Conservation (phyloP, 78 protist genomes). For the slime mould (Dictyostelium discoideum) region DNA sequence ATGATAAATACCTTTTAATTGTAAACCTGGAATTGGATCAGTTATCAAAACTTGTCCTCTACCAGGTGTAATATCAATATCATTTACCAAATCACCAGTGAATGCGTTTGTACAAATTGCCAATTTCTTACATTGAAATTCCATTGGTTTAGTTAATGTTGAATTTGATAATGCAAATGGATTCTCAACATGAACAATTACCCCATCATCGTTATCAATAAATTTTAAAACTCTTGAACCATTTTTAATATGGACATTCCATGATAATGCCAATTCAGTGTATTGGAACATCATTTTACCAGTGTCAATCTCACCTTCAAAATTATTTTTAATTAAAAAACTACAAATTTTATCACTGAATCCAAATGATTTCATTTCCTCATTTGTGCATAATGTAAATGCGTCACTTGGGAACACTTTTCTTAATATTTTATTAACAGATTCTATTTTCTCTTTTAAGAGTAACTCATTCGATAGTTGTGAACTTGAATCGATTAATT, state of each 20-base stretch:
- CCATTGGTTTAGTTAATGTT: background rate
- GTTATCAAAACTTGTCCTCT: slow-evolving; percentile 24
- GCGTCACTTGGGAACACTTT: background rate
- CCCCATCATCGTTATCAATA: background rate
- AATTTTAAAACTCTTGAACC: background rate
- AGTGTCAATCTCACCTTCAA: slow-evolving; percentile 29
- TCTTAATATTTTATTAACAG: background rate
- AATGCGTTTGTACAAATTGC: slow-evolving; percentile 49
- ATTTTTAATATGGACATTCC: slow-evolving; percentile 3
- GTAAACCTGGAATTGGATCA: background rate
- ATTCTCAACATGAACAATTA: background rate
- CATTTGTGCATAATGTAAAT: background rate
- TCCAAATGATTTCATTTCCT: background rate
- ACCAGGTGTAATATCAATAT: slow-evolving; percentile 27
- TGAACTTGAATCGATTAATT: background rate
- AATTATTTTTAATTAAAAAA: slow-evolving; percentile 5
- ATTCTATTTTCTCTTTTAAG: background rate
- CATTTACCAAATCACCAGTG: background rate
- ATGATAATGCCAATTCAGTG: background rate
- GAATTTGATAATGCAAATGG: background rate
- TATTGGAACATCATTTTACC: slow-evolving; percentile 33
- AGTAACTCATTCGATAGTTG: background rate
- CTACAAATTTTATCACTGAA: background rate
- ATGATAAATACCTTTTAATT: slow-evolving; percentile 33
- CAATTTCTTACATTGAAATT: background rate